Conservation (phyloP, 2,329 filamentous ascomycete genomes). For the Bipolaris gigantea region DNA sequence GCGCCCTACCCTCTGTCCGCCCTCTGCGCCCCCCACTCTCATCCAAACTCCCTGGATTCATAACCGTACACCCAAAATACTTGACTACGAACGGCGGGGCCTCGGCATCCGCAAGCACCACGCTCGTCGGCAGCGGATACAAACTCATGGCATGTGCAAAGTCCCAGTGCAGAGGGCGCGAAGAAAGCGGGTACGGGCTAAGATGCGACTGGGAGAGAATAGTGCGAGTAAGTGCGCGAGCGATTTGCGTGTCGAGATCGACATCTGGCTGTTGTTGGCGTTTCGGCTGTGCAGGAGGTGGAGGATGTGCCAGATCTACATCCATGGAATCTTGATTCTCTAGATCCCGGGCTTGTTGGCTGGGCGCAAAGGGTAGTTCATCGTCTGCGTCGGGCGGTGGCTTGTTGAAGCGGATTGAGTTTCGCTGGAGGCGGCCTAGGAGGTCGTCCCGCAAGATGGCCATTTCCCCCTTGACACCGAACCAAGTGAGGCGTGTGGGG, state of each 20-base stretch:
- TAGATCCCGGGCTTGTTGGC: constrained; percentile 11
- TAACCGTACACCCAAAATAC: constrained; percentile 92
- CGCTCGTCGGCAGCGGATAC: constrained; percentile 83
- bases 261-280: constrained; percentile 18
- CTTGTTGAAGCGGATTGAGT: constrained; percentile 69
- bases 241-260: constrained; percentile 51
- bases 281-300: constrained; percentile 3
- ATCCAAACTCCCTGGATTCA: constrained; percentile 84
- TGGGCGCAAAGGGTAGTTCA: constrained; percentile 23
- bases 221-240: constrained; percentile 83
- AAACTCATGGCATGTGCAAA: constrained; percentile 74
- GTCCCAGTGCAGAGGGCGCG: constrained; percentile 88
- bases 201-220: constrained; percentile 88
- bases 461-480: constrained; percentile 85
- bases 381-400: constrained; percentile 44
- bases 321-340: constrained; percentile 48
- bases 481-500: constrained; percentile 77
- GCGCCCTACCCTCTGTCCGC: constrained; percentile 64
- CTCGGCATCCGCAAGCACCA: constrained; percentile 81
- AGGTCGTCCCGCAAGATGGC: constrained; percentile 87
- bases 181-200: constrained; percentile 78
- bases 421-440: constrained; percentile 74
- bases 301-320: constrained; percentile 41
- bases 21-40: constrained; percentile 61
- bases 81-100: constrained; percentile 82